Percentiles rank a stretch among this genome's conserved stretches.
Conservation (phyloP, 2,329 filamentous ascomycete genomes). For the Dendrostoma leiphaemia region DNA sequence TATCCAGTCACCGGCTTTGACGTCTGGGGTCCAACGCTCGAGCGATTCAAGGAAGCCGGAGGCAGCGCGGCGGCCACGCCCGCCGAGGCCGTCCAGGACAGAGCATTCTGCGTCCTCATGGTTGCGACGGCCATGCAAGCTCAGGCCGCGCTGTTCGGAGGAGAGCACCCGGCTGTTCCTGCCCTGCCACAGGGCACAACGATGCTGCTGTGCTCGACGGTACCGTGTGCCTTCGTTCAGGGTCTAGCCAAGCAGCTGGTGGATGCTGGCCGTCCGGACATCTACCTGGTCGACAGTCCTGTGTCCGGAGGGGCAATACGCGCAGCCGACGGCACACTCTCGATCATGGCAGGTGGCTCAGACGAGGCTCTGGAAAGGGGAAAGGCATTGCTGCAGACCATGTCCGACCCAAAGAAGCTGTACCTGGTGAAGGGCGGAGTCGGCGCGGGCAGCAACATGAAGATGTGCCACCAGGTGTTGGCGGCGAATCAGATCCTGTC, state of each 20-base stretch:
- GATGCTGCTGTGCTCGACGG: conserved; percentile 68
- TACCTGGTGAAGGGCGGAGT: conserved; percentile 60
- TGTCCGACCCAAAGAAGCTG: conserved; percentile 62
- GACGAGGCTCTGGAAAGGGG: conserved; percentile 56
- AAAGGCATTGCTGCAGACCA: conserved; percentile 57
- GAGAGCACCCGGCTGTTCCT: conserved; percentile 45
- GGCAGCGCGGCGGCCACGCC: conserved; percentile 59
- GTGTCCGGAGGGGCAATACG: conserved; percentile 70
- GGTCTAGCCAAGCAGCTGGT: conserved; percentile 57
- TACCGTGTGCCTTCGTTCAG: conserved; percentile 64
- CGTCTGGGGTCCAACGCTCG: conserved; percentile 64
- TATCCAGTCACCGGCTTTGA: conserved; percentile 71
- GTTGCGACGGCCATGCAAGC: conserved; percentile 72
- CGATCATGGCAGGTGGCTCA: conserved; percentile 69
- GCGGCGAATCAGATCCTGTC: conserved; percentile 63
- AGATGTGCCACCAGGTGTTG: conserved; percentile 63
- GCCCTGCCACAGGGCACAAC: conserved; percentile 56
- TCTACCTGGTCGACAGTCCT: conserved; percentile 68
- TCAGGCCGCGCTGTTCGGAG: conserved; percentile 62
- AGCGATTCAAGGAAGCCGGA: conserved; percentile 62
- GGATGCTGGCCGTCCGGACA: conserved; percentile 55
- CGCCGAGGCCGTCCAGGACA: conserved; percentile 57
- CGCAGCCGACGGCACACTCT: conserved; percentile 69
- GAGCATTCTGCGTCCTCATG: conserved; percentile 68
- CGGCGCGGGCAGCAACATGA: conserved; percentile 60